Base-by-base conservation (phyloP, 441 rosid species). In the Cnidoscolus chayamansa region DNA sequence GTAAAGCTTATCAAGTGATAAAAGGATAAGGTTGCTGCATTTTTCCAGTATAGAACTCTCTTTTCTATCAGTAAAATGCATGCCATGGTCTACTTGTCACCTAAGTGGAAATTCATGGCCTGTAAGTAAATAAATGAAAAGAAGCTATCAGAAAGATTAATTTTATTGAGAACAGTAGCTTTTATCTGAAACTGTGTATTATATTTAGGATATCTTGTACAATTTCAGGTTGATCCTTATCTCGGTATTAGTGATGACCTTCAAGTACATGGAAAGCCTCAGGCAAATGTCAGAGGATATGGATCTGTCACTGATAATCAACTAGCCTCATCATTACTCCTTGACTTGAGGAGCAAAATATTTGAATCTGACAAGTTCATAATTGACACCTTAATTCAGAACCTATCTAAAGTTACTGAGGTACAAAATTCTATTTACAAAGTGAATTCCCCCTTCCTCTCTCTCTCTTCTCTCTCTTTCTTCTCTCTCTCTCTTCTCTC, bases 151-250 rank as follows among this genome's bases (percentile, higher is more conserved):
- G 25, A 25, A 25, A 25, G 25, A 57, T 35, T 35, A 2, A 4
- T 35, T 59, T 58, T 47, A 25, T 37, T 63, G 7, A 13, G 30
- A 9, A 37, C 37, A 17, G 4, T 7, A 31, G 15, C 6, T 73
- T 16, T 25, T 53, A 53, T 13, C 19, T 10, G 7, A 13, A 31
- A 19, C 0, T 25, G 5, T 0, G 31, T 1, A 1, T 13, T 45
- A 25, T 45, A 60, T 32, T 51, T 1, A 2, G 11, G 1, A 58
- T 2, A 64, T 25, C 30, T 55, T 77, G 58, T 74, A 50, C 65
- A 30, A 70, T 70, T 84, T 81, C 88, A 95, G 99, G 85, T 85
- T 65, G 97, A 93, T 86, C 98, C 99, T 63, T 86, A 79, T 84
- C 80, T 93, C 51, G 86, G 89, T 72, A 88, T 89, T 57, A 81